Conservation (phyloP, 2,329 filamentous ascomycete genomes). For the Alternaria sp. region DNA sequence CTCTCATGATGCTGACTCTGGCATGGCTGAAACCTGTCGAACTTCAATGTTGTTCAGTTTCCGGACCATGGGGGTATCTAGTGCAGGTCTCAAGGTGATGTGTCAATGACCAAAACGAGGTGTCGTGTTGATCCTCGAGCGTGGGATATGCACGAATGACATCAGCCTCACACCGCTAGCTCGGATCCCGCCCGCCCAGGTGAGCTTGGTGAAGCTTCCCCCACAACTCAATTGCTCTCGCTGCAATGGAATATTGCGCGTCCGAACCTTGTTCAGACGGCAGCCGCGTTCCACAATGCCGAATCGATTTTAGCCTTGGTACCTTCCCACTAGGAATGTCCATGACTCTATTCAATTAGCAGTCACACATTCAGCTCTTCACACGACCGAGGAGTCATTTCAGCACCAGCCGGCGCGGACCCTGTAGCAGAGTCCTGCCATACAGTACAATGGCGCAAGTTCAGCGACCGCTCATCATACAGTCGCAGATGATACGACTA, state of each 20-base stretch:
- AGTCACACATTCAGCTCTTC: background rate
- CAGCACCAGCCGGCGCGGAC: background rate
- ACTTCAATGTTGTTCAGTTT: no score
- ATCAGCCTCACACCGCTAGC: background rate
- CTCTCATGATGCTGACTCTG: no score
- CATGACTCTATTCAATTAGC: constrained; percentile 4
- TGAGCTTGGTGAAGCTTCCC: constrained; percentile 13
- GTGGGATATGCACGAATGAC: background rate
- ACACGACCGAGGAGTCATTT: background rate
- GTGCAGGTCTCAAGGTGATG: background rate
- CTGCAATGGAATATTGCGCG: background rate
- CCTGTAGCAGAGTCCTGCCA: background rate
- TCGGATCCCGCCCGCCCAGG: background rate
- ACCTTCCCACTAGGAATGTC: background rate
- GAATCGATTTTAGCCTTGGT: background rate
- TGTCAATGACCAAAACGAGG: background rate
- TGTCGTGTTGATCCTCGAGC: background rate
- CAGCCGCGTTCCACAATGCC: background rate
- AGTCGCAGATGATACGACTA: constrained; percentile 45
- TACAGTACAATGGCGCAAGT: constrained; percentile 35
- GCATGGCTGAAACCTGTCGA: no score
- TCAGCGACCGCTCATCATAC: constrained; percentile 45
- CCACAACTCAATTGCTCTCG: constrained; percentile 6
- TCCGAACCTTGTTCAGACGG: background rate
- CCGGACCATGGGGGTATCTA: no score